Base-by-base conservation (phyloP, 306 rosid species). In the Dalbergia oliveri region DNA sequence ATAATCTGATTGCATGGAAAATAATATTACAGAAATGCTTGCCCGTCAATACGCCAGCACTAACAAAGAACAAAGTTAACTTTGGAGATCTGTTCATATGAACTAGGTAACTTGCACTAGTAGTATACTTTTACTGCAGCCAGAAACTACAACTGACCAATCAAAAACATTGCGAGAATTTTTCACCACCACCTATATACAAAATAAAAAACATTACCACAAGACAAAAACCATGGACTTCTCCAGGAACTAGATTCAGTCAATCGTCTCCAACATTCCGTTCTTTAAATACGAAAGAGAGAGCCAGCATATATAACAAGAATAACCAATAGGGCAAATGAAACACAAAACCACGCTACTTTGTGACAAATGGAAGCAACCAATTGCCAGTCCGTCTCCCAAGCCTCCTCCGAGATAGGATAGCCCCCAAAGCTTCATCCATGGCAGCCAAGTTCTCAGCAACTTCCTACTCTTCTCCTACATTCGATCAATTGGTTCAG, bases 401-500 rank as follows among this genome's bases (percentile, higher is more conserved):
- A 75, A 87, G 89, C 90, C 81, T 79, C 91, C 78, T 26, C 31
- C 31, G 62, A 89, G 84, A 78, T 58, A 50, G 75, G 87, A 84
- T 88, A 86, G 88, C 87, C 78, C 73, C 90, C 13, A 88, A 85
- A 87, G 89, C 94, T 82, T 88, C 93, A 88, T 90, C 88, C 89
- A 70, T 89, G 87, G 85, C 88, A 80, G 85, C 75, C 58, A 64
- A 47, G 33, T 84, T 69, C 77, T 83, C 83, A 84, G 68, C 77
- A 71, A 19, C 69, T 65, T 45, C 66, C 72, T 53, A 62, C 31
- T 81, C 73, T 58, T 69, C 74, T 84, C 80, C 53, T 83, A 82
- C 69, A 81, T 83, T 84, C 86, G 78, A 82, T 92, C 94, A 23
- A 94, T 87, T 51, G 97, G 97, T 79, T 94, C 98, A 0, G 99